These are phyloP conservation scores for Letharia lupina DNA, from an alignment of 495 filamentous ascomycete species.

Conservation along the genomic window DNA sequence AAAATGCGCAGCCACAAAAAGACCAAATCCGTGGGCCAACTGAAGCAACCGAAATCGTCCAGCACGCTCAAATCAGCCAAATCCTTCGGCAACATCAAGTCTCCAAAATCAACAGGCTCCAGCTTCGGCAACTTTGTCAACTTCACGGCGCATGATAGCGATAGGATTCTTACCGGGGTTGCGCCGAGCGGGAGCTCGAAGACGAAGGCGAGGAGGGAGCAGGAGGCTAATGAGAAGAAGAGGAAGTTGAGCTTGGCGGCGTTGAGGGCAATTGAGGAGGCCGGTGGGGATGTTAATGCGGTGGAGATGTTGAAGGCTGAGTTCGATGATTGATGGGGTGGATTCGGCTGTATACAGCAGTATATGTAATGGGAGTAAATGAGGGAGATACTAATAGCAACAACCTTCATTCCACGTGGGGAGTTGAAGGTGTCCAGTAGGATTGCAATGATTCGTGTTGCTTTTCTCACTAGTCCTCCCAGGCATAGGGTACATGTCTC, in stretches of 20 bases:
- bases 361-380: not conserved
- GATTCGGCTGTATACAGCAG: not conserved
- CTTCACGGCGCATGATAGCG: conserved; percentile 75
- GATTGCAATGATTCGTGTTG: too few species aligned
- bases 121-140: conserved; percentile 95
- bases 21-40: conserved; percentile 3
- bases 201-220: conserved; percentile 84
- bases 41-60: conserved; percentile 27
- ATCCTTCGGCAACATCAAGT: conserved; percentile 29
- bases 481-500: too few species aligned
- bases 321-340: conserved; percentile 10
- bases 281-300: conserved; percentile 59
- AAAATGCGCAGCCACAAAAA: conserved; percentile 3
- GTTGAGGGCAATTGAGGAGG: conserved; percentile 61
- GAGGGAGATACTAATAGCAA: too few species aligned
- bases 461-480: too few species aligned
- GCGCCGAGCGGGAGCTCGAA: conserved; percentile 85
- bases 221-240: conserved; percentile 72
- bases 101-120: conserved; percentile 36
- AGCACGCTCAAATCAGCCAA: conserved; percentile 21
- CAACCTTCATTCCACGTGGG: too few species aligned
- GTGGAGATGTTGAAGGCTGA: conserved; percentile 30
- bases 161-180: conserved; percentile 78
- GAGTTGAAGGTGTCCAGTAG: too few species aligned
- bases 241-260: conserved; percentile 67